Evolutionary conservation across 257 asterid genomes (phyloP).

Genomic region (Perilla frutescens): DNA sequence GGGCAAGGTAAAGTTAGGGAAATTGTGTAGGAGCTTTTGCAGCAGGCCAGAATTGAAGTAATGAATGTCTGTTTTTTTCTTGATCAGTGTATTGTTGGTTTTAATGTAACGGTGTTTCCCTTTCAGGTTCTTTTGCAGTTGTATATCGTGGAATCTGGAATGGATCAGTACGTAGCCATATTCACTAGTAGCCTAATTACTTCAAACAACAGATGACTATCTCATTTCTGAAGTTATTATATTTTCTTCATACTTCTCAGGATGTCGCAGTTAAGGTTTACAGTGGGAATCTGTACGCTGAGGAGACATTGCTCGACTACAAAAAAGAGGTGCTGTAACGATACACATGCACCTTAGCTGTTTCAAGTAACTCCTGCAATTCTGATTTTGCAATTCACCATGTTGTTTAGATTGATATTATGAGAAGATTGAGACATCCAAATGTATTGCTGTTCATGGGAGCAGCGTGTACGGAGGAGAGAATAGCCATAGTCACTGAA

Average conservation of each 20-base stretch:
- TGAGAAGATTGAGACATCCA: slow-evolving; percentile 82
- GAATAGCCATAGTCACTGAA: slow-evolving; percentile 75
- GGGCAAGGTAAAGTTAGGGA: slow-evolving; percentile 60
- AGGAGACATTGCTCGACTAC: slow-evolving; percentile 55
- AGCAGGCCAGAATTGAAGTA: slow-evolving; percentile 5
- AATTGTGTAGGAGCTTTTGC: not conserved
- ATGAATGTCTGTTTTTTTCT: slow-evolving; percentile 10
- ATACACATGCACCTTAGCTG: not conserved
- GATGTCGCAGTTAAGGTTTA: slow-evolving; percentile 86
- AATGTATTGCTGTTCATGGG: slow-evolving; percentile 84
- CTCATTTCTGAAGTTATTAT: slow-evolving; percentile 19
- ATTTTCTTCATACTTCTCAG: slow-evolving; percentile 41
- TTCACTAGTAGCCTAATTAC: slow-evolving; percentile 21
- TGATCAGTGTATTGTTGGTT: slow-evolving; percentile 7
- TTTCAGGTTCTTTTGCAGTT: slow-evolving; percentile 67
- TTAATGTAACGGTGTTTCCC: slow-evolving; percentile 18
- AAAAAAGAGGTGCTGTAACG: slow-evolving; percentile 59
- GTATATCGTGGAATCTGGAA: slow-evolving; percentile 82
- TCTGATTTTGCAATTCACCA: slow-evolving; percentile 12
- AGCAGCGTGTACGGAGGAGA: slow-evolving; percentile 64
- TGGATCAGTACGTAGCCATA: slow-evolving; percentile 58
- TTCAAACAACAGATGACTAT: slow-evolving; percentile 9
- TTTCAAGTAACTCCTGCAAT: slow-evolving; percentile 16
- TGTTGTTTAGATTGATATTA: slow-evolving; percentile 59
- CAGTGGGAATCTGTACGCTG: slow-evolving; percentile 53